A percentile compares a stretch with the other conserved stretches of the same genome.
Conservation (phyloP, 2,329 filamentous ascomycete genomes). For the Spiromastix sp. region DNA sequence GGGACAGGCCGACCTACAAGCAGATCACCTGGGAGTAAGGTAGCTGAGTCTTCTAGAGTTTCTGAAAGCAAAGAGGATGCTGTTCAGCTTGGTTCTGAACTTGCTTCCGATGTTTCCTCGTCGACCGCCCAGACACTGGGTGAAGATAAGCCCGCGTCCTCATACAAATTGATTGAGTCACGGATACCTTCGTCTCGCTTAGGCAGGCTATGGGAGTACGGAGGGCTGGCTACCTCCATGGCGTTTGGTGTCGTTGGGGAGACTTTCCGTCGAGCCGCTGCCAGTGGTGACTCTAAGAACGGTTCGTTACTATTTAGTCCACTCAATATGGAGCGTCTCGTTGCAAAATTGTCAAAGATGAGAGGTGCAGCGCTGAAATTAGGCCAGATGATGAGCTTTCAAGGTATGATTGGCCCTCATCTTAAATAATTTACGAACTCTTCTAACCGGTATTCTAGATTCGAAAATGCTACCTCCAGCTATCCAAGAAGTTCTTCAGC, state of each 20-base stretch:
- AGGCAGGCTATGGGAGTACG: conserved; percentile 87
- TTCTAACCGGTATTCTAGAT: conserved; percentile 39
- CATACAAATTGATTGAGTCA: conserved; percentile 73
- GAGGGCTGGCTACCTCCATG: conserved; percentile 89
- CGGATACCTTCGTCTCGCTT: conserved; percentile 80
- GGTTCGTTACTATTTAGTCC: conserved; percentile 82
- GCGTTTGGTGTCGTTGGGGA: conserved; percentile 84
- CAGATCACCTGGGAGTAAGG: no score
- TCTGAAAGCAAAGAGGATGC: conserved; percentile 18
- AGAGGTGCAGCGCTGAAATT: conserved; percentile 92
- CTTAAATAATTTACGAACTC: conserved; percentile 3
- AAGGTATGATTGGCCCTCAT: conserved; percentile 40
- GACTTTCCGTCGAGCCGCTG: conserved; percentile 67
- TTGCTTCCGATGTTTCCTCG: conserved; percentile 38
- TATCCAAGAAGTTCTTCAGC: conserved; percentile 81
- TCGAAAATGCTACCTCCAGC: conserved; percentile 83
- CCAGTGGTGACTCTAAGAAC: conserved; percentile 40
- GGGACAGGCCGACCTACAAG: no score
- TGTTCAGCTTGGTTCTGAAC: conserved; percentile 36
- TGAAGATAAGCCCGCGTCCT: conserved; percentile 1
- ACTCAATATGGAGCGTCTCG: conserved; percentile 84
- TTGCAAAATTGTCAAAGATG: conserved; percentile 90
- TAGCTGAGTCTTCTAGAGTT: background rate
- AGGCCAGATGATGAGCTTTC: conserved; percentile 96
- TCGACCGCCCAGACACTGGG: no score